A percentile compares a stretch with the other conserved stretches of the same genome.
Conservation (phyloP, 305 asterid genomes). For the Fraxinus albicans region DNA sequence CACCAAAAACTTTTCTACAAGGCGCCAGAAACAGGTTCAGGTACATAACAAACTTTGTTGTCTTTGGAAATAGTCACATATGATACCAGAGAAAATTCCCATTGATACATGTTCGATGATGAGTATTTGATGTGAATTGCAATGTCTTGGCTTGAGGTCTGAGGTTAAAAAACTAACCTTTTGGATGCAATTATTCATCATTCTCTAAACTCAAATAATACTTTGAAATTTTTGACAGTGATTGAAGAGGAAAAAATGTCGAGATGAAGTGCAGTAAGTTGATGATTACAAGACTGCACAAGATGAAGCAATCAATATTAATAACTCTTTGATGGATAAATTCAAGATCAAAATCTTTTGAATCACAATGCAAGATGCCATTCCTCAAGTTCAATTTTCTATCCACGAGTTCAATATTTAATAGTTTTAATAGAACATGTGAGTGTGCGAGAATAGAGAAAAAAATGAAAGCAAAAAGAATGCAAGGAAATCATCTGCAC, state of each 20-base stretch:
- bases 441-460: background rate
- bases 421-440: background rate
- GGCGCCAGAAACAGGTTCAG: slow-evolving; percentile 4
- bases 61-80: background rate
- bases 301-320: background rate
- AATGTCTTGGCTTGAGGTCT: background rate
- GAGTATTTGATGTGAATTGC: background rate
- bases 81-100: slow-evolving; percentile 6
- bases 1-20: background rate
- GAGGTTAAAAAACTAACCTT: background rate
- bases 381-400: slow-evolving; percentile 6
- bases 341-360: slow-evolving; percentile 9
- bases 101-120: background rate
- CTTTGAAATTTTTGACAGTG: background rate
- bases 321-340: background rate
- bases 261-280: slow-evolving; percentile 6
- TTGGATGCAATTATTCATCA: background rate
- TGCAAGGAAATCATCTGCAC: background rate
- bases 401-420: background rate
- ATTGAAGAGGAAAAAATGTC: slow-evolving; percentile 6
- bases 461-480: background rate
- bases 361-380: slow-evolving; percentile 9
- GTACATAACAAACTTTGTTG: background rate
- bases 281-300: background rate
- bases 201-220: background rate